Conservation (phyloP, 2,329 filamentous ascomycete species). For the Aureobasidium leucospermi region DNA sequence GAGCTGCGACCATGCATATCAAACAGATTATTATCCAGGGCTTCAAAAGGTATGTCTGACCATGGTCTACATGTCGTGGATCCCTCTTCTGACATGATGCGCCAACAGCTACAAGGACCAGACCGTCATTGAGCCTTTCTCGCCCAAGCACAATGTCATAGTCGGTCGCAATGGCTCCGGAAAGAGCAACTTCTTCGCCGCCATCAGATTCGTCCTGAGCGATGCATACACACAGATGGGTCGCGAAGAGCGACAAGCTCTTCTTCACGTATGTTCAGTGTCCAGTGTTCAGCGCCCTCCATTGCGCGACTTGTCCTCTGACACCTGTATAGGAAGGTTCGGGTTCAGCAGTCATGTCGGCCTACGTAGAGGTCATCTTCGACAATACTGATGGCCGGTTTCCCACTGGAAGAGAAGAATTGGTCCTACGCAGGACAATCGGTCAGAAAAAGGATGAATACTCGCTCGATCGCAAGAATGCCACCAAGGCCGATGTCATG, state of each 20-base stretch:
- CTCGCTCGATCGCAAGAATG: constrained; percentile 92
- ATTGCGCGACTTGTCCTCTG: not conserved
- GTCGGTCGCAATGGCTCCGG: constrained; percentile 98
- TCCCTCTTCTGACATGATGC: not conserved
- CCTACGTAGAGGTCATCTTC: constrained; percentile 99
- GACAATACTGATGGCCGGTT: constrained; percentile 97
- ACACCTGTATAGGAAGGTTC: constrained; percentile 63
- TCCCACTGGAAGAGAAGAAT: constrained; percentile 82
- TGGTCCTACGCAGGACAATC: constrained; percentile 87
- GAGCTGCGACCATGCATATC: constrained; percentile 69
- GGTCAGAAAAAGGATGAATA: constrained; percentile 98
- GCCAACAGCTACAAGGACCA: constrained; percentile 89
- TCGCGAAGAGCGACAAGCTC: constrained; percentile 87
- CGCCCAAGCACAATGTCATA: constrained; percentile 94
- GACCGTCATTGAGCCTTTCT: constrained; percentile 97
- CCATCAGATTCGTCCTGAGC: constrained; percentile 95
- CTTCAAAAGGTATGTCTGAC: constrained; percentile 82
- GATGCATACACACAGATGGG: constrained; percentile 96
- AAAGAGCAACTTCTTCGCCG: constrained; percentile 99
- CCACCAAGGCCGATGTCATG: constrained; percentile 88
- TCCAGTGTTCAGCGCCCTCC: too few species aligned
- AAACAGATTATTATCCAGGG: constrained; percentile 99
- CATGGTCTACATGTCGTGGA: not conserved
- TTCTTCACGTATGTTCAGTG: constrained; percentile 60
- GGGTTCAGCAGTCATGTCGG: constrained; percentile 95